Evolutionary conservation across 768 basidiomycete species (phyloP), one percentile per base, ranked within the genome.

Genomic region (Lepiota subincarnata): DNA sequence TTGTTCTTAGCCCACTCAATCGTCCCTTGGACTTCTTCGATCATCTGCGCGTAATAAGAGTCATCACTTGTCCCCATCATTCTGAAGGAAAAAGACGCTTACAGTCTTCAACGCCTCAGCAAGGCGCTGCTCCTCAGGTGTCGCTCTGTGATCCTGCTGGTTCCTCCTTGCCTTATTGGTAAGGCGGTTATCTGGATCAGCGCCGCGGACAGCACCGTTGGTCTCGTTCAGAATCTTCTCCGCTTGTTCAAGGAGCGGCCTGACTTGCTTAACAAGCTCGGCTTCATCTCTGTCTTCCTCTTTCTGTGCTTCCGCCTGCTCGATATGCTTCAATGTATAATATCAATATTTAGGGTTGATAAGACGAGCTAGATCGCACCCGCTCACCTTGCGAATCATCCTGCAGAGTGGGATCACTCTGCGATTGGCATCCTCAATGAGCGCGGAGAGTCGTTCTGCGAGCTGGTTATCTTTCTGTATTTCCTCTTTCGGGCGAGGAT

Each of bases 211-310:
- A 18, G 65, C 61, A 12, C 72, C 72, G 39, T 68, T 67, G 1
- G 72, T 71, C 58, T 73, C 72, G 51, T 70, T 68, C 18, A 73
- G 47, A 47, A 68, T 69, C 59, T 67, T 69, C 56, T 71, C 68
- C 1, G 69, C 70, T 52, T 72, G 70, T 39, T 70, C 62, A 36
- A 73, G 59, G 19, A 72, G 64, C 2, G 72, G 71, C 36, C 62
- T 64, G 40, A 73, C 71, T 41, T 66, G 61, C 44, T 68, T 63
- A 24, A 73, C 68, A 13, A 73, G 65, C 35, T 67, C 67, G 12
- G 36, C 60, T 44, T 72, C 69, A 53, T 70, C 63, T 10, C 69
- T 64, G 40, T 72, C 70, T 18, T 73, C 72, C 39, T 69, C 65
- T 26, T 69, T 68, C 43, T 64, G 57, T 2, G 59, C 60, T 24